Evolutionary conservation across 768 basidiomycete species (phyloP).

Genomic region (Coprinopsis sp.): DNA sequence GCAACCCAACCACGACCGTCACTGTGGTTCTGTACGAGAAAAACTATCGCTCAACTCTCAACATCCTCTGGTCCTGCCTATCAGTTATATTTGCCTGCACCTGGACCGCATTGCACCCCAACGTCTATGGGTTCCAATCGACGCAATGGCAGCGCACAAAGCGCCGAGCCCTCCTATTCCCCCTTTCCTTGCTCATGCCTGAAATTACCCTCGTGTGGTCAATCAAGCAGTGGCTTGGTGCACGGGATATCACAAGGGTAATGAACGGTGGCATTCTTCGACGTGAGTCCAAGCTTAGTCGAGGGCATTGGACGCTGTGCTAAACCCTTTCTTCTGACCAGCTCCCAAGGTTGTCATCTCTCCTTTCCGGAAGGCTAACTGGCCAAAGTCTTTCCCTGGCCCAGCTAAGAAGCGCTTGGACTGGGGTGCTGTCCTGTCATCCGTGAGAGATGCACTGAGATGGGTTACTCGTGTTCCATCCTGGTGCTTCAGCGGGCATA

Average conservation of each 20-base stretch:
- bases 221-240: conserved; percentile 13
- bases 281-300: no score
- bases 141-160: background rate
- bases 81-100: conserved; percentile 16
- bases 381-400: no score
- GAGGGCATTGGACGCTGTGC: no score
- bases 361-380: no score
- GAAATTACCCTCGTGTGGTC: conserved; percentile 24
- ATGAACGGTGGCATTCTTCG: background rate
- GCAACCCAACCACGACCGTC: no score
- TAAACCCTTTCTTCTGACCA: no score
- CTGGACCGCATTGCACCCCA: conserved; percentile 22
- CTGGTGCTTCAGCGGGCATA: background rate
- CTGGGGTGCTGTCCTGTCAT: no score
- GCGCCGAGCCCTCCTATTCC: conserved; percentile 16
- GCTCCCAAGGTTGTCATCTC: no score
- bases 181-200: conserved; percentile 20
- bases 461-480: background rate
- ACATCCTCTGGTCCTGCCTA: background rate
- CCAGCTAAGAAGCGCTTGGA: no score
- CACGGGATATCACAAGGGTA: conserved; percentile 7
- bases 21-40: background rate
- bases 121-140: conserved; percentile 15
- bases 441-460: no score
- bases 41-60: background rate